Evolutionary conservation across 768 basidiomycete species (phyloP).

Genomic region (Amanita molliuscula): DNA sequence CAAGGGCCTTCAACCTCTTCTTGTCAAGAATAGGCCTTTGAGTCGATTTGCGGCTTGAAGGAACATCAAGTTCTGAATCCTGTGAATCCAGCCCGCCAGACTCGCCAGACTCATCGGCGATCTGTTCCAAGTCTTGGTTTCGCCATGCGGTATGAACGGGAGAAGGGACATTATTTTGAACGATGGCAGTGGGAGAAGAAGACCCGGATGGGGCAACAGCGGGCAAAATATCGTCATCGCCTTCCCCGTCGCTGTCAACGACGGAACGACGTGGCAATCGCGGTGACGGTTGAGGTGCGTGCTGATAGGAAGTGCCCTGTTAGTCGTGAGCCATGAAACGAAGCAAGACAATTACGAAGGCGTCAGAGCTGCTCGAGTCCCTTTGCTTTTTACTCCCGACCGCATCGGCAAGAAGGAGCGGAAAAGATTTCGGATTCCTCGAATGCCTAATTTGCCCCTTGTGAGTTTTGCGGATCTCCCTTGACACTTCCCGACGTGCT

Average conservation of each 20-base stretch:
- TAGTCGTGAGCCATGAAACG: background rate
- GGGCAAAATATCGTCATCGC: background rate
- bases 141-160: background rate
- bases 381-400: background rate
- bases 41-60: background rate
- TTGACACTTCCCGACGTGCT: constrained; percentile 19
- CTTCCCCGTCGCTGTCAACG: background rate
- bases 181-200: background rate
- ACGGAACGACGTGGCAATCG: background rate
- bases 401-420: background rate
- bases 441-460: constrained; percentile 6
- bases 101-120: background rate
- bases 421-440: background rate
- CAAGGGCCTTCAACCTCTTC: constrained; percentile 27
- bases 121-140: background rate
- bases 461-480: constrained; percentile 21
- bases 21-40: constrained; percentile 16
- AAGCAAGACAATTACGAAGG: background rate
- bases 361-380: background rate
- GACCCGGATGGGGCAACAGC: background rate
- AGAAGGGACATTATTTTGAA: background rate
- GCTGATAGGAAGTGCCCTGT: background rate
- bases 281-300: background rate
- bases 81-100: background rate
- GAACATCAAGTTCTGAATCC: constrained; percentile 3